A percentile compares a stretch with the other conserved stretches of the same genome.
These are phyloP conservation scores for Skeletonema menzelii DNA, from an alignment of 108 stramenopile species.

Conservation along the genomic window DNA sequence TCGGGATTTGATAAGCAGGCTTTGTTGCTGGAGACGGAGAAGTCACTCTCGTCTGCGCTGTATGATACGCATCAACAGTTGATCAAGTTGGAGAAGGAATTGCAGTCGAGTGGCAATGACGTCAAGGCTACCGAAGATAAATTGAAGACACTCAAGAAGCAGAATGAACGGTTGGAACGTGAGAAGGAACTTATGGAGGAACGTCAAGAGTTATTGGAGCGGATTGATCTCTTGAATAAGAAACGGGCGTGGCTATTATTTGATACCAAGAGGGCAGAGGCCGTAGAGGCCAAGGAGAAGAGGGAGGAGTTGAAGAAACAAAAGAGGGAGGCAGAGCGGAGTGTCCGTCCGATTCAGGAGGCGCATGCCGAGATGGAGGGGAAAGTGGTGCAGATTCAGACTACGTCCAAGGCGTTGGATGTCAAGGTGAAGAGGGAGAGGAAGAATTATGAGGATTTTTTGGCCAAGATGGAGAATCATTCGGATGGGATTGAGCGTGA, in stretches of 20 bases:
- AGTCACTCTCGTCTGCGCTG: slow-evolving; percentile 62
- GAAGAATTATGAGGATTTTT: slow-evolving; percentile 50
- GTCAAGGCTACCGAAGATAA: slow-evolving; percentile 50
- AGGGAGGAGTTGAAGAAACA: slow-evolving; percentile 48
- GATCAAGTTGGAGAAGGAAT: slow-evolving; percentile 68
- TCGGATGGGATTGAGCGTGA: slow-evolving; percentile 62
- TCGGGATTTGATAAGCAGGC: slow-evolving; percentile 76
- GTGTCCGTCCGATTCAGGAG: slow-evolving; percentile 55
- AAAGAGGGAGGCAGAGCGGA: slow-evolving; percentile 37
- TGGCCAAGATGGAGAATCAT: slow-evolving; percentile 52
- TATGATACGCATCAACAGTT: slow-evolving; percentile 75
- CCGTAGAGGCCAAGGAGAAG: slow-evolving; percentile 50
- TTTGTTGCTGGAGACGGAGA: slow-evolving; percentile 86
- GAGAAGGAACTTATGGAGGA: slow-evolving; percentile 74
- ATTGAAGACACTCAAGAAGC: slow-evolving; percentile 52
- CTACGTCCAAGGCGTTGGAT: slow-evolving; percentile 34
- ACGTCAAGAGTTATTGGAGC: slow-evolving; percentile 48
- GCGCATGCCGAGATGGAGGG: slow-evolving; percentile 28
- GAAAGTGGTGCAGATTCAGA: slow-evolving; percentile 21
- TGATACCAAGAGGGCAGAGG: slow-evolving; percentile 45
- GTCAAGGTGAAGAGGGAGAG: slow-evolving; percentile 40
- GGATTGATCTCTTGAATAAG: slow-evolving; percentile 62
- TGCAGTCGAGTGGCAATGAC: slow-evolving; percentile 40
- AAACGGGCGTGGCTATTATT: slow-evolving; percentile 73
- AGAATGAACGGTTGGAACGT: slow-evolving; percentile 62